phyloP scores from a whole-genome alignment of 495 filamentous ascomycete genomes.

The Aspergillus bertholletiae region DNA sequence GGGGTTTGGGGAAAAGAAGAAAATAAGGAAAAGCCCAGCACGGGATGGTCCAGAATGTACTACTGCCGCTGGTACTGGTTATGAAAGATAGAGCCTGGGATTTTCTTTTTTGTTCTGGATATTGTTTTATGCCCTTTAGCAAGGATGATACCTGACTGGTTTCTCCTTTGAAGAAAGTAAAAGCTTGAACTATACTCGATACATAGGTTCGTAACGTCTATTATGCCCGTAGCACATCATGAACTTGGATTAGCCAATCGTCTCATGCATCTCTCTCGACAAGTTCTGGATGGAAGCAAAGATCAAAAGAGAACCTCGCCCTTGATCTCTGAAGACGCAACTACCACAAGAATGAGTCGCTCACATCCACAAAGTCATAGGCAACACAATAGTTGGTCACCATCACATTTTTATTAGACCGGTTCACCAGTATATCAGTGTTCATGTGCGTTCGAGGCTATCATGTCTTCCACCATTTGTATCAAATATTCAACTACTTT shows the following conservation, averaged over 20 bases:
- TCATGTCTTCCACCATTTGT: conserved; percentile 24
- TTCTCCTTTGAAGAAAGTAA: not conserved
- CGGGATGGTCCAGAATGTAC: too few relatives aligned
- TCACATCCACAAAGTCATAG: not conserved
- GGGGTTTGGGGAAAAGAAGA: not conserved
- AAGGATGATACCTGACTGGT: not conserved
- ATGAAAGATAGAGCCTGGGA: not conserved
- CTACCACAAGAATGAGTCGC: not conserved
- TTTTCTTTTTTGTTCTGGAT: not conserved
- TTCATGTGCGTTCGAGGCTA: not conserved
- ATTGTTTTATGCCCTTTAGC: not conserved
- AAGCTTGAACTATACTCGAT: not conserved
- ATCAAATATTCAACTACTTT: conserved; percentile 26
- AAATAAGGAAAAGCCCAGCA: too few relatives aligned
- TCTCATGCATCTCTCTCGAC: too few relatives aligned
- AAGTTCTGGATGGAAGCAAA: too few relatives aligned
- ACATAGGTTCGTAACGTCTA: not conserved
- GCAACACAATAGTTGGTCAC: not conserved
- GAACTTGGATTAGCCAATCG: too few relatives aligned
- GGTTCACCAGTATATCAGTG: not conserved
- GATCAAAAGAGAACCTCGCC: too few relatives aligned
- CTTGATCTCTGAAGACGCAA: too few relatives aligned
- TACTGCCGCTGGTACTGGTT: not conserved
- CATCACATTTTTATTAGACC: not conserved
- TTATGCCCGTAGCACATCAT: not conserved